These are phyloP conservation scores for Wickerhamiella australiensis DNA, from an alignment of 805 yeast genomes.

Conservation along the genomic window DNA sequence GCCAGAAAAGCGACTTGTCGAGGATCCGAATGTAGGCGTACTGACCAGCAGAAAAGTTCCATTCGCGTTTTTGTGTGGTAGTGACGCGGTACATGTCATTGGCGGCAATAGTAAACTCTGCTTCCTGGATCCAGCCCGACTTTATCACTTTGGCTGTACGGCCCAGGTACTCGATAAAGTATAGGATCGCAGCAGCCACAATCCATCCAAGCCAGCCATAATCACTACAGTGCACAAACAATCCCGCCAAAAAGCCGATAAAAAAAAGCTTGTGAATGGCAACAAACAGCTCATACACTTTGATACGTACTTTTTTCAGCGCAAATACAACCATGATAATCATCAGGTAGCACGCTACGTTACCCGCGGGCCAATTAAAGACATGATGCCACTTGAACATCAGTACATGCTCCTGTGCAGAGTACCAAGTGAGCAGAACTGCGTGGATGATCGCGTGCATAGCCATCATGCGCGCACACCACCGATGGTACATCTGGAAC, in stretches of 20 bases:
- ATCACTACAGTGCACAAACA: conserved; percentile 44
- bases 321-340: conserved; percentile 38
- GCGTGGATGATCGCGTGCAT: conserved; percentile 38
- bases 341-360: conserved; percentile 34
- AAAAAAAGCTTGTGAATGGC: conserved; percentile 33
- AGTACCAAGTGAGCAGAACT: conserved; percentile 25
- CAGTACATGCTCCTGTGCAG: conserved; percentile 19
- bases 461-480: conserved; percentile 39
- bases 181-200: conserved; percentile 46
- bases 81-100: conserved; percentile 31
- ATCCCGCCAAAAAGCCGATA: conserved; percentile 21
- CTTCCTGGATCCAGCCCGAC: conserved; percentile 39
- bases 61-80: conserved; percentile 32
- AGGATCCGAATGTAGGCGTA: conserved; percentile 46
- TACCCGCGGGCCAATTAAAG: conserved; percentile 33
- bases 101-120: conserved; percentile 20
- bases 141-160: conserved; percentile 42
- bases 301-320: conserved; percentile 37
- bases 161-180: conserved; percentile 53
- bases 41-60: conserved; percentile 46
- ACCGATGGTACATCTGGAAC: conserved; percentile 49
- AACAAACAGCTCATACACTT: conserved; percentile 47
- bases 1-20: conserved; percentile 46
- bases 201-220: conserved; percentile 49
- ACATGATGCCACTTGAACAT: conserved; percentile 24